phyloP scores from a whole-genome alignment of 768 basidiomycete genomes.

The Clathrus columnatus region DNA sequence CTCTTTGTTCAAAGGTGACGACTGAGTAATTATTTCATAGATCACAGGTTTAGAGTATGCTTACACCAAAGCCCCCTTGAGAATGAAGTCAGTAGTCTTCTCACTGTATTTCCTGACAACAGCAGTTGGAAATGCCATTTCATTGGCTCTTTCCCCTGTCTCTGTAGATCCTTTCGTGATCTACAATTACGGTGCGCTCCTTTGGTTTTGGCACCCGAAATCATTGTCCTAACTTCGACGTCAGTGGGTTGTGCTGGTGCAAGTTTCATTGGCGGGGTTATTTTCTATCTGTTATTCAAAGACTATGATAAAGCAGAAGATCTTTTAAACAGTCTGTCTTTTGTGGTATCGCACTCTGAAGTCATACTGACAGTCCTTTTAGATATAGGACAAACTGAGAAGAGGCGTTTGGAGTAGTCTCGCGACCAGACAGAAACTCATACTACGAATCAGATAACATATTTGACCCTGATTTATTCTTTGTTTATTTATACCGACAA shows the following conservation, averaged over 20 bases:
- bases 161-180: slow-evolving; percentile 10
- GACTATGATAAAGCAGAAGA: slow-evolving; percentile 8
- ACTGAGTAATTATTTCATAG: too few relatives aligned
- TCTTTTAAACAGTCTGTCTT: not conserved
- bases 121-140: slow-evolving; percentile 7
- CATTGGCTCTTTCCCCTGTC: slow-evolving; percentile 6
- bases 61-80: slow-evolving; percentile 3
- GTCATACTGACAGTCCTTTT: not conserved
- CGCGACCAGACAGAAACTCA: too few relatives aligned
- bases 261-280: slow-evolving; percentile 6
- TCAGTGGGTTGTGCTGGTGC: slow-evolving; percentile 8
- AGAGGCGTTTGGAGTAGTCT: not conserved
- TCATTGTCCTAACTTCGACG: not conserved
- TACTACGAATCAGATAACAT: too few relatives aligned
- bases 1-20: not conserved
- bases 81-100: slow-evolving; percentile 10
- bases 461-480: too few relatives aligned
- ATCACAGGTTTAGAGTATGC: slow-evolving; percentile 10
- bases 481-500: too few relatives aligned
- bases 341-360: not conserved
- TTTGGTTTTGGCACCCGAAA: not conserved
- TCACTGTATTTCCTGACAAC: slow-evolving; percentile 4
- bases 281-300: slow-evolving; percentile 8
- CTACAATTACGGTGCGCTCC: slow-evolving; percentile 7
- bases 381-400: slow-evolving; percentile 5